Conservation (phyloP, 495 filamentous ascomycete species). For the Hapsidospora chrysogenum region DNA sequence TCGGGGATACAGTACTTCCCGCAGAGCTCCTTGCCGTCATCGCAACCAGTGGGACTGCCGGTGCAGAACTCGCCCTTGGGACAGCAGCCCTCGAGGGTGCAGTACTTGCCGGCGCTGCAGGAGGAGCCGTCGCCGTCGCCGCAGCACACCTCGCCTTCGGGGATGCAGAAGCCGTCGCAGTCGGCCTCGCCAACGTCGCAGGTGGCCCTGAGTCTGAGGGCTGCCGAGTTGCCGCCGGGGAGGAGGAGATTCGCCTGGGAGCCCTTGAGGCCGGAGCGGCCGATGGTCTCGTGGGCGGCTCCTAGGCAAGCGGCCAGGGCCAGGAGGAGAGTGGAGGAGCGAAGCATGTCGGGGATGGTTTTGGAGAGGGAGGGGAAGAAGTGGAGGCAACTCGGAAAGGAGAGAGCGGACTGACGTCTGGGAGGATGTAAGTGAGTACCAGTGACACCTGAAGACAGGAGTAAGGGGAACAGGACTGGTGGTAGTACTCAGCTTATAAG, state of each 20-base stretch:
- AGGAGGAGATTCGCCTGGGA: not conserved
- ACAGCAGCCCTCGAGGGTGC: conserved; percentile 8
- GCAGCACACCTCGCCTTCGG: conserved; percentile 1
- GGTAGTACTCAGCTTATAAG: no score
- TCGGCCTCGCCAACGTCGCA: not conserved
- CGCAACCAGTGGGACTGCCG: conserved; percentile 4
- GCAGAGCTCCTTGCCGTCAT: conserved; percentile 3
- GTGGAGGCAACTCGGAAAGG: no score
- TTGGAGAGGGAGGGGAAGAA: no score
- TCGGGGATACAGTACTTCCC: conserved; percentile 8
- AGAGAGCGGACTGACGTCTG: no score
- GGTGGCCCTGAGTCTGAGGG: not conserved
- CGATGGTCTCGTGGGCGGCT: not conserved
- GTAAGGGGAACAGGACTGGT: no score
- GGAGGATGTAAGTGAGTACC: no score
- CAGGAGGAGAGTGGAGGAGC: no score
- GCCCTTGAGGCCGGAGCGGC: not conserved
- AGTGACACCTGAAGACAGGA: no score
- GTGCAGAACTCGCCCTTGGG: conserved; percentile 7
- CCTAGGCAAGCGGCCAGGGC: not conserved
- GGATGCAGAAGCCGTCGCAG: conserved; percentile 1
- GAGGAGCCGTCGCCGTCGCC: conserved; percentile 3
- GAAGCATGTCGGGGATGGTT: no score
- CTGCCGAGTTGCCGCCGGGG: not conserved
- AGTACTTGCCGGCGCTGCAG: conserved; percentile 9